Evolutionary conservation across 1,284 basidiomycete species (phyloP).

Genomic region (Naganishia sp.): DNA sequence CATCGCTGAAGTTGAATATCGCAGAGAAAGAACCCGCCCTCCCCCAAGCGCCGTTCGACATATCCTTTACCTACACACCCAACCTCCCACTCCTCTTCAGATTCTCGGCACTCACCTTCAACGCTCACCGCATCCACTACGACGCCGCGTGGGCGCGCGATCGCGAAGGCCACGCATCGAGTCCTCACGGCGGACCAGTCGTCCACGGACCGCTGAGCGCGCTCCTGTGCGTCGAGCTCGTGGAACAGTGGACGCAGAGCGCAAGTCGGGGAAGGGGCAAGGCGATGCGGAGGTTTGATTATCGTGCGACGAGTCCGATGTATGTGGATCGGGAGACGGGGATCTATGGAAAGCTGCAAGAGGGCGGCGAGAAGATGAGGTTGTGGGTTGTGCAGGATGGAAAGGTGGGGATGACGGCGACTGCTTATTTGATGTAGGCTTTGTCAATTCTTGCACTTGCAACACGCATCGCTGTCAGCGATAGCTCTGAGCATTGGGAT

Average conservation of each 20-base stretch:
- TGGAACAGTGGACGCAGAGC: constrained; percentile 41
- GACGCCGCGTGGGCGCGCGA: constrained; percentile 61
- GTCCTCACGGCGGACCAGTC: constrained; percentile 62
- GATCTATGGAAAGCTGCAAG: constrained; percentile 57
- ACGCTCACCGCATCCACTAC: constrained; percentile 53
- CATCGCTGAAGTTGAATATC: neutral
- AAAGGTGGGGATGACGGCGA: constrained; percentile 70
- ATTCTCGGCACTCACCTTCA: constrained; percentile 75
- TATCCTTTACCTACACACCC: constrained; percentile 67
- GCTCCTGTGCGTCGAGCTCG: constrained; percentile 69
- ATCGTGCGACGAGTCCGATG: constrained; percentile 72
- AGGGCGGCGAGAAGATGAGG: constrained; percentile 38
- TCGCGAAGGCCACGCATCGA: constrained; percentile 64
- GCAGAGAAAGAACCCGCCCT: neutral
- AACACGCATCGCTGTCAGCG: no score
- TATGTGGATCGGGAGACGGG: constrained; percentile 64
- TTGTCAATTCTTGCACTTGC: no score
- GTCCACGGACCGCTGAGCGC: constrained; percentile 81
- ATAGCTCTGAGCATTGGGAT: no score
- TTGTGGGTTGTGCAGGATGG: constrained; percentile 64
- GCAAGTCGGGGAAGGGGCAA: constrained; percentile 11
- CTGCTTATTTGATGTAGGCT: constrained; percentile 29
- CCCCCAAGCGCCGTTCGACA: constrained; percentile 56
- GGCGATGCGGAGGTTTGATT: constrained; percentile 62
- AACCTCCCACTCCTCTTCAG: constrained; percentile 73